phyloP scores from a whole-genome alignment of 768 basidiomycete genomes.

The Tricholoma sp. region DNA sequence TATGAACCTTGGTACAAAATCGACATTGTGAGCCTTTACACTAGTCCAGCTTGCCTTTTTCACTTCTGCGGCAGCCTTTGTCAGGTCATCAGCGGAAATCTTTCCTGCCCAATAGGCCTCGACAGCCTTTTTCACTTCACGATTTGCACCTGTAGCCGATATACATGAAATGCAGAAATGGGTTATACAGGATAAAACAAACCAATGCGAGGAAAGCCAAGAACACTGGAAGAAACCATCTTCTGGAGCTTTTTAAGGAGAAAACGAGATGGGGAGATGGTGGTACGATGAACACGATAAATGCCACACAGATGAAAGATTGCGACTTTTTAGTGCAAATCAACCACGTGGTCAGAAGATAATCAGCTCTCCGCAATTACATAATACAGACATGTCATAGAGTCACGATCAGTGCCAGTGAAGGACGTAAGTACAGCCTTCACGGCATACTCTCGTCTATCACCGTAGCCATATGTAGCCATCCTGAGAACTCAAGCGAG shows the following conservation, averaged over 20 bases:
- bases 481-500: too few relatives aligned
- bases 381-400: too few relatives aligned
- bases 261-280: constrained; percentile 21
- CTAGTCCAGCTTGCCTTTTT: constrained; percentile 85
- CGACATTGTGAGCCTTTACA: constrained; percentile 82
- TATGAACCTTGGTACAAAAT: constrained; percentile 84
- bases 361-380: background rate
- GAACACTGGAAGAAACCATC: constrained; percentile 81
- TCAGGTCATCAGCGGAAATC: constrained; percentile 80
- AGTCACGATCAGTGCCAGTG: too few relatives aligned
- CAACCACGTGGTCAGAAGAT: constrained; percentile 27
- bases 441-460: too few relatives aligned
- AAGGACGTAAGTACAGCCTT: too few relatives aligned
- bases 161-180: background rate
- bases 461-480: too few relatives aligned
- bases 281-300: constrained; percentile 22
- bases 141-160: constrained; percentile 66
- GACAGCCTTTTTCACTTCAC: constrained; percentile 96
- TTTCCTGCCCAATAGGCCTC: constrained; percentile 99
- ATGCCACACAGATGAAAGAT: constrained; percentile 14
- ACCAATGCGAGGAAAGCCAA: constrained; percentile 94
- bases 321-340: constrained; percentile 25
- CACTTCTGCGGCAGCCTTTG: constrained; percentile 81
- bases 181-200: constrained; percentile 11
- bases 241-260: constrained; percentile 15